Percentiles rank a stretch among this genome's conserved stretches.
These are phyloP conservation scores for Solidago caesia DNA, from an alignment of 129 eudicot genomes.

Conservation along the genomic window DNA sequence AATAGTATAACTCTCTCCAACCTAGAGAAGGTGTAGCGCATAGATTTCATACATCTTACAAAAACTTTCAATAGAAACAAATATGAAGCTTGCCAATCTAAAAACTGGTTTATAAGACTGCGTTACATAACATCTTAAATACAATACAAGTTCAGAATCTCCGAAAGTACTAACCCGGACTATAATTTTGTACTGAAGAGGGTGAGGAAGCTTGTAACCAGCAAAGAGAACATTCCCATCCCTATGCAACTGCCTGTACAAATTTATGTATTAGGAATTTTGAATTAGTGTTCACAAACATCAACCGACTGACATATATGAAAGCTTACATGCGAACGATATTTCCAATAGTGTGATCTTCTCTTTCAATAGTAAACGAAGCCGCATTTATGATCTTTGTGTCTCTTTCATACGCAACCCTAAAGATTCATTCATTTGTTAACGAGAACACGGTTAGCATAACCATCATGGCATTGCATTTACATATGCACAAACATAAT, in stretches of 20 bases:
- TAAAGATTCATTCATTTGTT: constrained; percentile 24
- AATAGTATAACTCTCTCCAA: neutral
- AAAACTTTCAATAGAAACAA: neutral
- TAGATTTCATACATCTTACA: no score
- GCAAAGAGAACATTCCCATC: constrained; percentile 86
- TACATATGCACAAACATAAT: neutral
- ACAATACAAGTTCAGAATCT: neutral
- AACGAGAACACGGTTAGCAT: constrained; percentile 20
- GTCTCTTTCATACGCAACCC: constrained; percentile 97
- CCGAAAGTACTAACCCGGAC: constrained; percentile 65
- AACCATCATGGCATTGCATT: neutral
- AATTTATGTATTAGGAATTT: constrained; percentile 10
- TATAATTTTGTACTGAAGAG: constrained; percentile 92
- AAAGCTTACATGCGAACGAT: constrained; percentile 72
- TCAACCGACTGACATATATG: neutral
- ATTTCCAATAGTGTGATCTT: constrained; percentile 94
- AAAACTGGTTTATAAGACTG: neutral
- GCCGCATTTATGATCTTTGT: constrained; percentile 95
- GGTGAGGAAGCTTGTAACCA: constrained; percentile 98
- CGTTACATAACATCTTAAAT: neutral
- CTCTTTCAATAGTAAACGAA: constrained; percentile 83
- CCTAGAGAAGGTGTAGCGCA: neutral
- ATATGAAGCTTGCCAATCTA: constrained; percentile 1
- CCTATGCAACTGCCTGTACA: constrained; percentile 89
- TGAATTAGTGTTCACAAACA: constrained; percentile 16